Conservation (phyloP, 2,329 filamentous ascomycete species). For the Fusarium floridanum region DNA sequence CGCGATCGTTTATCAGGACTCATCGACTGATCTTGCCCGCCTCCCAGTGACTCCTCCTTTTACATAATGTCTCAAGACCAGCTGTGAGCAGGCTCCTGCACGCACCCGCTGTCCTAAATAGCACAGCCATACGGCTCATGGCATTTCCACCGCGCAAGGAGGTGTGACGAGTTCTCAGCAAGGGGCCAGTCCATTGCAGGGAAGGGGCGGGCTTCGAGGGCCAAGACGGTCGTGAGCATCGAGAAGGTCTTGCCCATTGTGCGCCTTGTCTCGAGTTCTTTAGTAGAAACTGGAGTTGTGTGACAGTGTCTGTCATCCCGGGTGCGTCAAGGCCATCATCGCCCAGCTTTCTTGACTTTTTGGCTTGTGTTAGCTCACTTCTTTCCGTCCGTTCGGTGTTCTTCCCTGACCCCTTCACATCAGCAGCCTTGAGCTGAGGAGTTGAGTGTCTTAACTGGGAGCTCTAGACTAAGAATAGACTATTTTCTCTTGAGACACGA, state of each 20-base stretch:
- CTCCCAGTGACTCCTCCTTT: neutral
- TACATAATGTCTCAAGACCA: constrained; percentile 8
- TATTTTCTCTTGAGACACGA: neutral
- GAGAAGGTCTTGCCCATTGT: constrained; percentile 1
- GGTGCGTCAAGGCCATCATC: neutral
- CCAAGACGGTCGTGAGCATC: constrained; percentile 19
- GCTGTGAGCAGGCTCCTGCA: constrained; percentile 20
- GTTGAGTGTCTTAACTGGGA: neutral
- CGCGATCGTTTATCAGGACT: constrained; percentile 17
- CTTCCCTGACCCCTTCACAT: neutral
- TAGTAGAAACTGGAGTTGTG: neutral
- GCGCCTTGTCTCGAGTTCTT: neutral
- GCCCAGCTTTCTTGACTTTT: neutral
- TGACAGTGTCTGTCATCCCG: neutral
- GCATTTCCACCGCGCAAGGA: constrained; percentile 9
- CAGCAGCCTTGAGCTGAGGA: neutral
- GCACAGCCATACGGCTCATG: constrained; percentile 27
- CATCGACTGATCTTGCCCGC: neutral
- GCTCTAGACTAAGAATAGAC: neutral
- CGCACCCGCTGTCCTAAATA: constrained; percentile 21
- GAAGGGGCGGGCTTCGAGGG: neutral
- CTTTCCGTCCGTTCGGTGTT: neutral
- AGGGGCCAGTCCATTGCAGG: neutral
- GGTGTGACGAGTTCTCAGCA: constrained; percentile 6
- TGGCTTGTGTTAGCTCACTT: neutral